Evolutionary conservation across 257 asterid genomes (phyloP).

Genomic region (Dorcoceras hygrometricum): DNA sequence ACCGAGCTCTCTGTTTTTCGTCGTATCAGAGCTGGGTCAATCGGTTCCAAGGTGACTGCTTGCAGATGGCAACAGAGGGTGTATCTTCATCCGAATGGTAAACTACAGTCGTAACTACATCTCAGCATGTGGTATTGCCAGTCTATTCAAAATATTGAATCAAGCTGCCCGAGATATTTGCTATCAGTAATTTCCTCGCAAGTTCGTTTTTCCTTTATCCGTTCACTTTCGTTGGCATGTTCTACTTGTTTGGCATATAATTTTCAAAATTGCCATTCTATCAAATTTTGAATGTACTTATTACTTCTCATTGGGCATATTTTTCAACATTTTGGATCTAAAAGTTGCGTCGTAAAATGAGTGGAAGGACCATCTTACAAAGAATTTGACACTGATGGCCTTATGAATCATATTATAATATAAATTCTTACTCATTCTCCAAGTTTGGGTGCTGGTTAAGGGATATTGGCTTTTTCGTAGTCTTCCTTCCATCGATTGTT

Average conservation of each 20-base stretch:
- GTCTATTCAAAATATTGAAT: slow-evolving; percentile 7
- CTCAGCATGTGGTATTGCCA: slow-evolving; percentile 18
- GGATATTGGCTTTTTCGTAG: no score
- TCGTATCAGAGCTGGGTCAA: slow-evolving; percentile 71
- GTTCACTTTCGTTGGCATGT: not conserved
- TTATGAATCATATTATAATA: not conserved
- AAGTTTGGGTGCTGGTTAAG: no score
- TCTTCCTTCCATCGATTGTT: no score
- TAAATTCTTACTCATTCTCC: no score
- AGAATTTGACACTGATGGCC: not conserved
- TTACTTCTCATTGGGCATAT: not conserved
- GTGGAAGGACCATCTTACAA: not conserved
- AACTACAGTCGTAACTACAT: slow-evolving; percentile 13
- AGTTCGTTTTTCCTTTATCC: not conserved
- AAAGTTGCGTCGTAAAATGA: not conserved
- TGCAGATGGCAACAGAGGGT: slow-evolving; percentile 37
- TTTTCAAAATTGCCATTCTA: no score
- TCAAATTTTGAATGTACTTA: not conserved
- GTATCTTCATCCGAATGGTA: slow-evolving; percentile 32
- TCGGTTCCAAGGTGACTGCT: slow-evolving; percentile 87
- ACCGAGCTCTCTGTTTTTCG: slow-evolving; percentile 36
- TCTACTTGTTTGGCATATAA: not conserved
- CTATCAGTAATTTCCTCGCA: no score
- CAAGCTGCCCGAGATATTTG: not conserved
- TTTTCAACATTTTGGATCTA: no score